Evolutionary conservation across 2,329 filamentous ascomycete genomes (phyloP), one percentile per base, ranked within the genome.

Genomic region (Coleophoma eucalyptorum): DNA sequence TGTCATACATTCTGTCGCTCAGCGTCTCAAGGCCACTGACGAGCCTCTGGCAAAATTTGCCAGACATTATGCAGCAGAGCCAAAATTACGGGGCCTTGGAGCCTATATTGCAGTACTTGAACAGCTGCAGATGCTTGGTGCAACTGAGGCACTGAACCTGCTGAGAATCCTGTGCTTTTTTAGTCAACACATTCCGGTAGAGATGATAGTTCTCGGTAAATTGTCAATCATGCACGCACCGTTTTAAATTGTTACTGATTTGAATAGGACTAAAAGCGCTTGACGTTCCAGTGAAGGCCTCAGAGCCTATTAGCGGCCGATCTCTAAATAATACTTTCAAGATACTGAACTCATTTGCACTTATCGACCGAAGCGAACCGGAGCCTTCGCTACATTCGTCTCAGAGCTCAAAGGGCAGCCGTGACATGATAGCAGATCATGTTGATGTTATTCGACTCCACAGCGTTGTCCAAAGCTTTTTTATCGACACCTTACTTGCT

Each of bases 81-180:
- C 79, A 5, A 79, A 77, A 53, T 74, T 82, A 1, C 76, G 74
- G 3, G 71, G 70, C 5, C 59, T 80, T 15, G 70, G 68, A 1
- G 72, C 76, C 3, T 80, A 77, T 56, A 69, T 68, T 43, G 70
- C 70, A 10, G 75, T 81, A 8, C 65, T 71, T 16, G 72, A 78
- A 13, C 74, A 81, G 55, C 66, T 82, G 4, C 71, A 75, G 43
- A 64, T 67, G 19, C 64, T 73, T 21, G 74, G 72, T 1, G 72
- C 73, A 13, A 61, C 62, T 12, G 78, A 84, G 49, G 83, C 84
- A 0, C 65, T 86, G 45, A 87, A 86, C 58, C 65, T 89, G 34
- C 81, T 89, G 55, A 80, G 79, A 19, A 67, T 89, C 12, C 66
- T 89, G 13, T 80, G 79, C 1, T 88, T 87, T 59, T 82, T 86